Evolutionary conservation across 495 filamentous ascomycete species (phyloP).

Genomic region (Penicillium argentinense): DNA sequence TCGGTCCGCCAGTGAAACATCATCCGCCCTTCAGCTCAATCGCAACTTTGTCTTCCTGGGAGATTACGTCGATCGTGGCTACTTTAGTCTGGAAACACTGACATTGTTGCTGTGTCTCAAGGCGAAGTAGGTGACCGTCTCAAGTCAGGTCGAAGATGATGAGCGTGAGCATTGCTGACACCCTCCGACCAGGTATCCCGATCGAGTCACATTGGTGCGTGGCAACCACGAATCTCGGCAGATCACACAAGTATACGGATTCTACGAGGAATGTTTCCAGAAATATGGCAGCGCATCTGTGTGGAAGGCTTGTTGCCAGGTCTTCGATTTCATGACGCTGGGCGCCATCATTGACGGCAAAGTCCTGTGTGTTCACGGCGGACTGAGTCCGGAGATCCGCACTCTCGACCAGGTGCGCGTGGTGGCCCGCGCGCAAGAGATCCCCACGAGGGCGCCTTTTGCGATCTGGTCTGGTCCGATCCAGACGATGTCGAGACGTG

Average conservation of each 20-base stretch:
- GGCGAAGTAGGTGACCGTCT: constrained; percentile 68
- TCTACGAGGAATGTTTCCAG: constrained; percentile 97
- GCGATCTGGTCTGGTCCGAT: constrained; percentile 97
- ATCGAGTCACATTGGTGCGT: constrained; percentile 90
- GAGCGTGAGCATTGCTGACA: constrained; percentile 6
- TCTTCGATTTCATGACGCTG: constrained; percentile 96
- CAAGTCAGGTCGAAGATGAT: not conserved
- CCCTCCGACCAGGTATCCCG: constrained; percentile 68
- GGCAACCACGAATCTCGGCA: constrained; percentile 98
- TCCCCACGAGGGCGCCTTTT: constrained; percentile 97
- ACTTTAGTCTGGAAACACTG: constrained; percentile 96
- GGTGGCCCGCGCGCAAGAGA: constrained; percentile 94
- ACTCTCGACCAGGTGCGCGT: constrained; percentile 98
- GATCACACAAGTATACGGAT: constrained; percentile 98
- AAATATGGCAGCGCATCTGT: constrained; percentile 98
- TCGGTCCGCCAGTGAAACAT: constrained; percentile 41
- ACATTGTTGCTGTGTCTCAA: constrained; percentile 95
- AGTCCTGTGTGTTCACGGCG: constrained; percentile 95
- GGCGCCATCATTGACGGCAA: constrained; percentile 96
- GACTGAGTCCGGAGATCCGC: constrained; percentile 92
- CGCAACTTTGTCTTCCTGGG: constrained; percentile 95
- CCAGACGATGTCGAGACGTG: constrained; percentile 98
- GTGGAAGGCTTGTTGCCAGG: constrained; percentile 98
- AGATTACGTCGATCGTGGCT: constrained; percentile 96
- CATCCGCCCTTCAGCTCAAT: constrained; percentile 46